Conservation (phyloP, 2,329 filamentous ascomycete genomes). For the Xylaria multiplex region DNA sequence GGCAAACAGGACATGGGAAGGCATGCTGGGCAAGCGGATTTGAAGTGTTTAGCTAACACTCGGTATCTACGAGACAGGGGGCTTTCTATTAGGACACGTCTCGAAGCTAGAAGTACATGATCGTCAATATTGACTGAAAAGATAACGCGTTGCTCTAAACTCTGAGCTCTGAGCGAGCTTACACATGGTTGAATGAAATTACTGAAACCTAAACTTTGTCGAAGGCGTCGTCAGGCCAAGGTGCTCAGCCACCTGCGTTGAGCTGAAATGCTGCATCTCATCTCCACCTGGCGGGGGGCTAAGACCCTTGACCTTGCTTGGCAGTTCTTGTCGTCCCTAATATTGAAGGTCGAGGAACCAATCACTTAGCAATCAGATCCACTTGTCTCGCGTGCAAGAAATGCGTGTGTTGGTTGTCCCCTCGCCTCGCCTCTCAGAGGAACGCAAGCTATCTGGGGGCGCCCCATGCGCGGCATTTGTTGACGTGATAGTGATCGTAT, state of each 20-base stretch:
- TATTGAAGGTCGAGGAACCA: constrained; percentile 7
- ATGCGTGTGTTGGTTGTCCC: constrained; percentile 8
- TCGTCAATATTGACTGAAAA: not conserved
- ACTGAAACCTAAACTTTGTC: not conserved
- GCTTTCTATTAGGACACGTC: too few species aligned
- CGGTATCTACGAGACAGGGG: constrained; percentile 1
- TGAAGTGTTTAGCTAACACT: not conserved
- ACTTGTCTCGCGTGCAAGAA: constrained; percentile 4
- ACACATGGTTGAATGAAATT: not conserved
- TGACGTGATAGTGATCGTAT: constrained; percentile 5
- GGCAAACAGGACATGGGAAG: constrained; percentile 1
- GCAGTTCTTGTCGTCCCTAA: constrained; percentile 14
- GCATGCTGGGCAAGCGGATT: not conserved
- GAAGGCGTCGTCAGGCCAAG: constrained; percentile 17
- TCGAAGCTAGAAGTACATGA: not conserved
- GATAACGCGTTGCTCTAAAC: not conserved
- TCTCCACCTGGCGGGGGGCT: constrained; percentile 23
- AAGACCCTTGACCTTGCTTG: constrained; percentile 19
- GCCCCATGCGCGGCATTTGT: constrained; percentile 8
- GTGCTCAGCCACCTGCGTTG: constrained; percentile 27
- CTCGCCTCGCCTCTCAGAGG: not conserved
- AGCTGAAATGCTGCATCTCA: constrained; percentile 29
- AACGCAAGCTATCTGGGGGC: not conserved
- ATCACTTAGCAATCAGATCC: constrained; percentile 9
- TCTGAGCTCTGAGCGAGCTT: not conserved